Evolutionary conservation across 2,329 filamentous ascomycete species (phyloP), one percentile per base, ranked within the genome.

Genomic region (Fusarium verticillioides): DNA sequence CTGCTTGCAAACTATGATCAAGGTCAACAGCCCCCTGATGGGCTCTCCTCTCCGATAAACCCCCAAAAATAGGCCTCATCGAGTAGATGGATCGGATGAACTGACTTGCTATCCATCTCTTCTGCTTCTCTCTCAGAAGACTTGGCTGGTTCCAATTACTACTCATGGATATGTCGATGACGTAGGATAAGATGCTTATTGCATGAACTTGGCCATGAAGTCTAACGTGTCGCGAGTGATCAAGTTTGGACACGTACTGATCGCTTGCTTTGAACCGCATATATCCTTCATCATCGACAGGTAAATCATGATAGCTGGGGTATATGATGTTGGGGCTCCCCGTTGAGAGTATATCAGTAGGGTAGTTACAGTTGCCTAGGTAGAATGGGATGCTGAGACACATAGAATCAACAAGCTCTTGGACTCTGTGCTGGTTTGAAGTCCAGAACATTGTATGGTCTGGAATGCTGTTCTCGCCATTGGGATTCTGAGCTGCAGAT

Each of bases 311-410:
- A n/a, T 69, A 66, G 7, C 64, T 72, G 0, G 72, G 72, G 12
- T 69, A 72, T 2, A 52, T 11, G 1, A 34, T n/a, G 4, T 64
- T 19, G 0, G 40, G 23, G 12, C 46, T 39, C 5, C 53, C 60
- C 16, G 43, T 39, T 19, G 19, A 37, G 21, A 63, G 21, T 9
- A 58, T 7, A 28, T 36, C 18, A 18, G 59, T 2, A 1, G 47
- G 7, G 15, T 18, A 18, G 2, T 19, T 42, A 9, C 63, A 52
- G 7, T 69, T 74, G 0, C 74, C 74, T 4, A 76, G 69, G 36
- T 76, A 76, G 16, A 74, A 76, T 2, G 71, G 71, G 9, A 76
- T 34, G 16, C 71, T 74, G 2, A 54, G 18, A 8, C 71, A 73
- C 7, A 76, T 39, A 7, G 56, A 53, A 13, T 67, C 21, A 3